Evolutionary conservation across 768 basidiomycete genomes (phyloP), one percentile per base, ranked within the genome.

Genomic region (Dentipellis sp.): DNA sequence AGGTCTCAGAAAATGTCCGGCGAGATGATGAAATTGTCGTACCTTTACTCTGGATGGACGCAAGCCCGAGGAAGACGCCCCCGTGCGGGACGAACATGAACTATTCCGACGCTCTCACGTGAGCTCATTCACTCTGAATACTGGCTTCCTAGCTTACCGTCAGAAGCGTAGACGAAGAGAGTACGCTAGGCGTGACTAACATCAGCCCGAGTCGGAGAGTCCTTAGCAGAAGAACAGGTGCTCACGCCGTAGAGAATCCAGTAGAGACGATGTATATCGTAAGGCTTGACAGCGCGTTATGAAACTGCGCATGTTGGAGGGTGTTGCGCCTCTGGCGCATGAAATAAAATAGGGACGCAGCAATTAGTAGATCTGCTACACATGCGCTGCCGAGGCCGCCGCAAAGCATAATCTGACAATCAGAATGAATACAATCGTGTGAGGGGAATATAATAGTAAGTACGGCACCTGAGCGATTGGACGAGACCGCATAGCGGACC

Each of bases 31-130:
- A 9, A 53, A 23, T 3, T 6, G 8, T 19, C 19, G 17, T 19
- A 48, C 54, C 54, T 55, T 55, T 55, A 45, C 54, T 55, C 45
- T 55, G 54, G 19, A 55, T 46, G 9, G 54, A 29, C 6, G 46
- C 54, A 10, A 55, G n/a, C 17, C 46, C 54, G 45, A 55, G 42
- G 14, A 55, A 55, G 42, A 55, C 39, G 39, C 54, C 46, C 16
- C n/a, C 29, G 39, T 53, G 19, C 38, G 21, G n/a, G 11, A 17
- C 40, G 9, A 35, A 14, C 37, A 36, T 36, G 23, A 53, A 53
- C 53, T 53, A 34, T 6, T 11, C 21, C 9, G 2, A 29, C n/a
- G n/a, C 16, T 1, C 9, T 16, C 22, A 12, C 10, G 6, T 16
- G 29, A 29, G 29, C 8, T 16, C 10, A n/a, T 16, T 1, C 10